phyloP scores from a whole-genome alignment of 2,329 filamentous ascomycete species.

The Ophiocordyceps camponoti-rufipedis region DNA sequence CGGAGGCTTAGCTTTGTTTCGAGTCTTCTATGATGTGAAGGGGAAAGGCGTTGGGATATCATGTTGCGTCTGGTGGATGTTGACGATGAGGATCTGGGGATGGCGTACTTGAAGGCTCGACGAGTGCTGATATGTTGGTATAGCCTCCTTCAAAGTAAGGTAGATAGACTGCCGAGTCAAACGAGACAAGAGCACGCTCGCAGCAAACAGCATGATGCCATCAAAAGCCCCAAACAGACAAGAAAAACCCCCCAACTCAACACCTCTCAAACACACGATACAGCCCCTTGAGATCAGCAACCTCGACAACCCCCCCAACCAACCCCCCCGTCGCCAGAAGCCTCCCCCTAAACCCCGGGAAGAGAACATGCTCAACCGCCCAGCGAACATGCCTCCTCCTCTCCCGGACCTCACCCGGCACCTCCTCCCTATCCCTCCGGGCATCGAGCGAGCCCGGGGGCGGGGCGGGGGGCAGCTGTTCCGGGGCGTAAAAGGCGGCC shows the following conservation, averaged over 20 bases:
- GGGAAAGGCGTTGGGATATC: neutral
- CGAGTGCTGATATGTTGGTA: too few species aligned
- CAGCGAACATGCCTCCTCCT: slow-evolving; percentile 53
- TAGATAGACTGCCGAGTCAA: too few species aligned
- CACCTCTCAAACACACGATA: slow-evolving; percentile 94
- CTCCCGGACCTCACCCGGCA: slow-evolving; percentile 31
- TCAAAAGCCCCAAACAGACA: neutral
- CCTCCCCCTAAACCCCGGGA: slow-evolving; percentile 71
- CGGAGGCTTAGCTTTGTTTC: neutral
- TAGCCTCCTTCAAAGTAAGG: too few species aligned
- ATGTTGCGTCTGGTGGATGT: neutral
- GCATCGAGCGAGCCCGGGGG: slow-evolving; percentile 10
- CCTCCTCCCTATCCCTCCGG: slow-evolving; percentile 15
- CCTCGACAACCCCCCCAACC: slow-evolving; percentile 58
- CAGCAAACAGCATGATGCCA: too few species aligned
- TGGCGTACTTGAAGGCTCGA: too few species aligned
- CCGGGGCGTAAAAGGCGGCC: slow-evolving; percentile 79
- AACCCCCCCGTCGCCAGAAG: slow-evolving; percentile 65
- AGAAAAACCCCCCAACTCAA: slow-evolving; percentile 20
- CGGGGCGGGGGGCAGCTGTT: slow-evolving; percentile 47
- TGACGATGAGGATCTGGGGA: too few species aligned
- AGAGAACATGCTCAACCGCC: slow-evolving; percentile 70
- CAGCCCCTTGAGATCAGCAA: slow-evolving; percentile 79
- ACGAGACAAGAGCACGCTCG: neutral
- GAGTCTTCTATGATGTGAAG: neutral